Conservation (phyloP, 257 asterid species). For the Nicotiana attenuata region DNA sequence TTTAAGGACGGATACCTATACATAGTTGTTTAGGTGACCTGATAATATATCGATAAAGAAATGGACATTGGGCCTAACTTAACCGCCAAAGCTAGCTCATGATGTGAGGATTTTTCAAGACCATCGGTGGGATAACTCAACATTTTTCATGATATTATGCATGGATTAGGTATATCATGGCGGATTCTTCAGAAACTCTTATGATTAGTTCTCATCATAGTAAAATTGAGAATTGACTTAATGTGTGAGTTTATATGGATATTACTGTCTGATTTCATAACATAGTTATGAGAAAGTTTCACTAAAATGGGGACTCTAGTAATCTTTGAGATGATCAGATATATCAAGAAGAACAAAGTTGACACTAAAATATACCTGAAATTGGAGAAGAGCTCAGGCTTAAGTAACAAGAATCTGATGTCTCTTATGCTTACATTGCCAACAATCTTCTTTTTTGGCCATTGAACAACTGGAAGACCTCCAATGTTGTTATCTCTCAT, state of each 20-base stretch:
- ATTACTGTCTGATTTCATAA: not conserved
- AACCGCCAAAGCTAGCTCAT: no score
- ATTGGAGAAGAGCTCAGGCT: conserved; percentile 59
- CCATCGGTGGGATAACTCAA: no score
- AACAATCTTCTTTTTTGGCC: conserved; percentile 36
- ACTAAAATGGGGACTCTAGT: not conserved
- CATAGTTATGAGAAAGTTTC: not conserved
- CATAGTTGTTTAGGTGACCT: not conserved
- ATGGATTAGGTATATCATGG: no score
- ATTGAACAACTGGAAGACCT: conserved; percentile 69
- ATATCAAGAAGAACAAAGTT: not conserved
- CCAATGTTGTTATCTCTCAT: conserved; percentile 76
- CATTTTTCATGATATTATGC: no score
- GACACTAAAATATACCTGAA: conserved; percentile 38
- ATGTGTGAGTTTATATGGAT: not conserved
- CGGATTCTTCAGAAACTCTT: not conserved
- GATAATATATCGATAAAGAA: no score
- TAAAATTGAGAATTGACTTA: not conserved
- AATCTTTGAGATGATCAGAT: not conserved
- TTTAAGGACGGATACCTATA: not conserved
- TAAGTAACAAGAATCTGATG: conserved; percentile 69
- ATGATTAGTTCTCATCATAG: not conserved
- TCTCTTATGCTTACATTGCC: conserved; percentile 85
- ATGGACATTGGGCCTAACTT: no score
- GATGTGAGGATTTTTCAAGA: no score